These are phyloP conservation scores for Pseudozyma tsukubaensis DNA, from an alignment of 1,284 basidiomycete species.

Conservation along the genomic window DNA sequence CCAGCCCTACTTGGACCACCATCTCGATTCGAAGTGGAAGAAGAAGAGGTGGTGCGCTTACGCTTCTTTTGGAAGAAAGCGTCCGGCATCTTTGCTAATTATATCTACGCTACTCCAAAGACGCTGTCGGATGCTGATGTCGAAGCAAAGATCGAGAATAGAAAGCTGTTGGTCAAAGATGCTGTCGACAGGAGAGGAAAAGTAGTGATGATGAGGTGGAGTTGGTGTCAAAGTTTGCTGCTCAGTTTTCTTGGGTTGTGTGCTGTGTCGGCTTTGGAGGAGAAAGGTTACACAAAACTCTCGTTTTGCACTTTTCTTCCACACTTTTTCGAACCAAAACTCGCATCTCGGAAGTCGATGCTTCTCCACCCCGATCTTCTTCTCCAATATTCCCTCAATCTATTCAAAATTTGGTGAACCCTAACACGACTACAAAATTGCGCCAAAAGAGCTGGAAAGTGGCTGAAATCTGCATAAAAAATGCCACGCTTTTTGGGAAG, in stretches of 20 bases:
- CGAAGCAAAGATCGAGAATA: not conserved
- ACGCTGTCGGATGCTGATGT: not conserved
- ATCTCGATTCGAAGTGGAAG: not conserved
- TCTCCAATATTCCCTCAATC: not conserved
- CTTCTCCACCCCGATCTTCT: constrained; percentile 1
- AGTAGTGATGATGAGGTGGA: not conserved
- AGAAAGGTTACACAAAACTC: not conserved
- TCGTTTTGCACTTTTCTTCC: constrained; percentile 8
- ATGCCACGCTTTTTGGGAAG: no score
- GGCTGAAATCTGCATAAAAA: not conserved
- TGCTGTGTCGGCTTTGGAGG: no score
- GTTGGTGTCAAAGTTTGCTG: not conserved
- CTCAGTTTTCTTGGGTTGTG: not conserved
- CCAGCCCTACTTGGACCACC: constrained; percentile 17
- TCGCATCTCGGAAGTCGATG: constrained; percentile 30
- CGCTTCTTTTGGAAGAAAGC: constrained; percentile 69
- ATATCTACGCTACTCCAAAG: not conserved
- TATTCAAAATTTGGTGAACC: no score
- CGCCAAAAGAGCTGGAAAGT: not conserved
- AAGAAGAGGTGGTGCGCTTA: constrained; percentile 51
- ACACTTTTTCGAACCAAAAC: constrained; percentile 8
- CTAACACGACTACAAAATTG: not conserved
- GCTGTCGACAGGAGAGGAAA: not conserved
- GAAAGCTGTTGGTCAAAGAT: not conserved
- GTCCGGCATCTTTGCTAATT: constrained; percentile 61